Base-by-base conservation (phyloP, 2,329 filamentous ascomycete species). In the Aspergillus awamori region DNA sequence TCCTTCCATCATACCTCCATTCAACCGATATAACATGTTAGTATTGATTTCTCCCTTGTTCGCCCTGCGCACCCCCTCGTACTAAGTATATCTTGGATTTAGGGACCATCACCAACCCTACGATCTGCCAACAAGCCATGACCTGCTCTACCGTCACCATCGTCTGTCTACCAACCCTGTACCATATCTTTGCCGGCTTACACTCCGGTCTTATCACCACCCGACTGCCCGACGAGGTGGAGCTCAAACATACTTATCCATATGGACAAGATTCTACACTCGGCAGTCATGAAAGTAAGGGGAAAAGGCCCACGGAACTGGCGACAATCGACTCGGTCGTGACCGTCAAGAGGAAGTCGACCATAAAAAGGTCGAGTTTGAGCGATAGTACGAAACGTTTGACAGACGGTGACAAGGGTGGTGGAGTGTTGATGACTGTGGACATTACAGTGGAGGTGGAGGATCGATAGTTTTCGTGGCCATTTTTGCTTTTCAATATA, bases 111-210 rank as follows among this genome's bases (percentile, higher is more conserved):
- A 57, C 66, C 26, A 47, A 52, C 47, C 64, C 64, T 22, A 59
- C 59, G 13, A 62, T 63, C 28, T 58, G 63, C 57, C 53, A 60
- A 13, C 69, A 72, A 45, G 58, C 65, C 38, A 71, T 70, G 63
- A 67, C 72, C 63, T 63, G 68, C 39, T 63, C 65, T 4, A 63
- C 66, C n/a, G 56, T 72, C 28, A 65, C 64, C 17, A 63, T 67
- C 28, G 67, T 69, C 24, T 70, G 69, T 41, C 47, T 72, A 17
- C 70, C 70, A 8, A 70, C 68, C 1, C 58, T 71, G 13, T 70
- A 68, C 58, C 69, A 69, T 47, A 67, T 72, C 11, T 68, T 70
- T 38, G 66, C 68, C 13, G 69, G 69, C 17, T 58, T 72, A 0
- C 63, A 69, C 47, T 69, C 68, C 4, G 65, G 66, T 7, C 55